Conservation (phyloP, 495 filamentous ascomycete genomes). For the Penicillium samsonianum region DNA sequence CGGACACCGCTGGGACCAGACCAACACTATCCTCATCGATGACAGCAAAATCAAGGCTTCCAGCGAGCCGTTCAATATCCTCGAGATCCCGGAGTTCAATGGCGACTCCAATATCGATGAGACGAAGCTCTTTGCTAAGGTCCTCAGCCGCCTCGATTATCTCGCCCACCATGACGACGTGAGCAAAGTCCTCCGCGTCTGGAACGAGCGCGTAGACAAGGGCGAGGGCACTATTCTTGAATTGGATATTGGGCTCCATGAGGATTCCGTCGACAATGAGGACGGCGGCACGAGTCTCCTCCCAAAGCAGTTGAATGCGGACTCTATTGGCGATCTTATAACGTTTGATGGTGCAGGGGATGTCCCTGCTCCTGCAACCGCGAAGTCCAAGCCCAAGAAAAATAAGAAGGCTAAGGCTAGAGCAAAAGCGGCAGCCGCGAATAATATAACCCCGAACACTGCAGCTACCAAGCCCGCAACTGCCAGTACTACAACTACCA, state of each 20-base stretch:
- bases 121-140: slow-evolving; percentile 33
- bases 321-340: neutral
- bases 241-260: slow-evolving; percentile 17
- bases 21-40: slow-evolving; percentile 89
- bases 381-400: slow-evolving; percentile 14
- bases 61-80: slow-evolving; percentile 79
- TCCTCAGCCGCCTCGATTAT: slow-evolving; percentile 35
- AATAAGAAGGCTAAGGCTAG: slow-evolving; percentile 19
- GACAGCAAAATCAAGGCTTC: slow-evolving; percentile 77
- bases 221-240: slow-evolving; percentile 28
- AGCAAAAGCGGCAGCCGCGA: slow-evolving; percentile 21
- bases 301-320: neutral
- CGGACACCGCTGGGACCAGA: slow-evolving; percentile 64
- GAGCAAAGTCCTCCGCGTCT: slow-evolving; percentile 37
- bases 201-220: slow-evolving; percentile 23
- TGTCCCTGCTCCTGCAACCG: neutral
- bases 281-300: slow-evolving; percentile 24
- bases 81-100: slow-evolving; percentile 76
- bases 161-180: slow-evolving; percentile 43
- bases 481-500: neutral
- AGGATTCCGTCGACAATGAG: slow-evolving; percentile 10
- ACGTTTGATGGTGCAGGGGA: neutral
- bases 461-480: neutral
- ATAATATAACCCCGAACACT: neutral
- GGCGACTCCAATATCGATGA: slow-evolving; percentile 32